phyloP scores from a whole-genome alignment of 805 yeast genomes.

The Starmerella davenportii region DNA sequence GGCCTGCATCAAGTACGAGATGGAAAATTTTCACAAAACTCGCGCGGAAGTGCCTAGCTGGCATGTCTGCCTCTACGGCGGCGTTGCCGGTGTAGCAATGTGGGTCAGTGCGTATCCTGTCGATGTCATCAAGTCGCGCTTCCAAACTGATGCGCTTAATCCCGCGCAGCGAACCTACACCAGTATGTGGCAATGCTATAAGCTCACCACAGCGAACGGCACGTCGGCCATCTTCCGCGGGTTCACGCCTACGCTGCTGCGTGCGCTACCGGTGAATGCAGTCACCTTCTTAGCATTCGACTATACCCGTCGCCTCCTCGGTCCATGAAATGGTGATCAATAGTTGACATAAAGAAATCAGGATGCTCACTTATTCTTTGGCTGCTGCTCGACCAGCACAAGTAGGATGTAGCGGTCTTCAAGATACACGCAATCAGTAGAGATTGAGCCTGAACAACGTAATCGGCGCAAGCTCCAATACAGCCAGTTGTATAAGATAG shows the following conservation, averaged over 20 bases:
- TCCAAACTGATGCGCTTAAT: conserved; percentile 58
- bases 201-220: conserved; percentile 29
- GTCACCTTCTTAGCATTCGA: conserved; percentile 93
- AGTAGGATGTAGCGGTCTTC: too few relatives aligned
- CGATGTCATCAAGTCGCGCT: conserved; percentile 76
- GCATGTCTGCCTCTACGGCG: conserved; percentile 77
- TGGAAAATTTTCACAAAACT: conserved; percentile 27
- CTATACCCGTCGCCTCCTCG: conserved; percentile 37
- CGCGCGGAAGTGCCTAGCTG: conserved; percentile 73
- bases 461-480: too few relatives aligned
- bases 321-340: conserved; percentile 3
- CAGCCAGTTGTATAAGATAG: too few relatives aligned
- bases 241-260: conserved; percentile 72
- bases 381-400: too few relatives aligned
- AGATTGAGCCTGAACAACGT: too few relatives aligned
- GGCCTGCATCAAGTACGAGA: conserved; percentile 56
- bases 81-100: conserved; percentile 73
- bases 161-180: conserved; percentile 41
- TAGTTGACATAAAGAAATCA: too few relatives aligned
- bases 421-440: too few relatives aligned
- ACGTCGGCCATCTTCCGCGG: conserved; percentile 65
- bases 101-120: conserved; percentile 78
- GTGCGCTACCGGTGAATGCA: conserved; percentile 98
- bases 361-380: too few relatives aligned
- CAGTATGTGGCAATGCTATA: conserved; percentile 41